Evolutionary conservation across 495 filamentous ascomycete genomes (phyloP).

Genomic region (Penicillium crystallinum): DNA sequence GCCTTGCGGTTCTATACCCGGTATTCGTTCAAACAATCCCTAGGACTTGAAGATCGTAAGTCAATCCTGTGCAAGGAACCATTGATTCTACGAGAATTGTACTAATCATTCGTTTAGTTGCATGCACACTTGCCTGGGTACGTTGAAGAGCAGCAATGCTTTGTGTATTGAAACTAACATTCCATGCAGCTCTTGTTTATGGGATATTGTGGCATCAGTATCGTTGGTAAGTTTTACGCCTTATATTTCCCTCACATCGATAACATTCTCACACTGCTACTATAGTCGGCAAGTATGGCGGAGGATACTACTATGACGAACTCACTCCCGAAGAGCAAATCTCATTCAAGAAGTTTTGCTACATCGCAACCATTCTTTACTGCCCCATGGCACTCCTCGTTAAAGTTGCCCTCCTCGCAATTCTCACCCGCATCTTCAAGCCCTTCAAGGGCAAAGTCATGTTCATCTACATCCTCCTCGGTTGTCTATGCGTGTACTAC

Average conservation of each 20-base stretch:
- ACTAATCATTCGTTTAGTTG: slow-evolving; percentile 22
- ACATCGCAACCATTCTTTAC: slow-evolving; percentile 42
- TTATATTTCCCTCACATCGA: not conserved
- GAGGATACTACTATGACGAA: slow-evolving; percentile 31
- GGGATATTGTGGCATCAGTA: slow-evolving; percentile 34
- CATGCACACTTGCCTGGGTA: slow-evolving; percentile 35
- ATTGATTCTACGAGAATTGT: not conserved
- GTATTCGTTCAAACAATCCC: slow-evolving; percentile 28
- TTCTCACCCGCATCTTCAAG: slow-evolving; percentile 44
- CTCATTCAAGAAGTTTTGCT: slow-evolving; percentile 36
- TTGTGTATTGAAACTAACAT: not conserved
- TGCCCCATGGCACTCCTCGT: slow-evolving; percentile 44
- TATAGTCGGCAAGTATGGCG: slow-evolving; percentile 35
- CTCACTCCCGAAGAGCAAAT: slow-evolving; percentile 15
- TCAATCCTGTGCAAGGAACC: not conserved
- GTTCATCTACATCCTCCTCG: slow-evolving; percentile 43
- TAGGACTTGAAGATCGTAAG: slow-evolving; percentile 42
- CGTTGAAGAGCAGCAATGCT: not conserved
- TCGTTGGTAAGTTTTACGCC: slow-evolving; percentile 25
- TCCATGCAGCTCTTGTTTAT: slow-evolving; percentile 27
- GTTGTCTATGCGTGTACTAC: slow-evolving; percentile 38
- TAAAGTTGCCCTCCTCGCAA: slow-evolving; percentile 45
- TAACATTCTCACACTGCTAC: not conserved
- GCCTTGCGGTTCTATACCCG: slow-evolving; percentile 35
- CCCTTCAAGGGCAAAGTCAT: slow-evolving; percentile 35